Evolutionary conservation across 2,329 filamentous ascomycete species (phyloP), one percentile per base, ranked within the genome.

Genomic region (Ceratocystis ficicola): DNA sequence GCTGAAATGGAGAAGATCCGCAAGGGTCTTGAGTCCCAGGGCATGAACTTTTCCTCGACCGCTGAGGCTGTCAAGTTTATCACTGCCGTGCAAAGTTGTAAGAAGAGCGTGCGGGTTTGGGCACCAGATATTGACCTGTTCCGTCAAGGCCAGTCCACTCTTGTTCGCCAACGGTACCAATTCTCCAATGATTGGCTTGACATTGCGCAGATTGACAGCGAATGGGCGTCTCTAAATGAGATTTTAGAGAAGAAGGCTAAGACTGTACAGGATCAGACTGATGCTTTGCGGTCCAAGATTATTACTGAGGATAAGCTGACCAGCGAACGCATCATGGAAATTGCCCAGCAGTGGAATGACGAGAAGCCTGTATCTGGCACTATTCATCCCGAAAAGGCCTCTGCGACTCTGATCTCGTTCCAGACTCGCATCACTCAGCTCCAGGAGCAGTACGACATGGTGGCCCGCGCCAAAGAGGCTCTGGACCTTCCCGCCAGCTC

Each of bases 11-110:
- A 95, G 71, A 91, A 91, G 75, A 90, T 93, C 8, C 85, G 93
- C 28, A 87, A 88, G 70, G 90, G 96, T 71, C 82, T 99, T 12
- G 95, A 99, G 76, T 84, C 87, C 44, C 92, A 96, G 73, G 93
- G 90, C 30, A 83, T 97, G 55, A 93, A 97, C 74, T 90, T 92
- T 22, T 93, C 90, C 3, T 97, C 94, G 1, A 99, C 94, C 3
- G 93, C 93, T 0, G 92, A 97, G 73, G 94, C 95, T 28, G 95
- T 99, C 3, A 90, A 94, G 46, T 99, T 99, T 76, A 99, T 99
- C 73, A 99, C 95, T 0, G 92, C 93, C 65, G 94, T 99, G 4
- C 94, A 99, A 76, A 90, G 90, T 72, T 96, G 91, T 78, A 95
- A 95, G 78, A 86, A 91, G 62, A 95, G 95, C 74, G 92, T 95